Conservation (phyloP, 2,329 filamentous ascomycete species). For the Ophidiomyces ophidiicola region DNA sequence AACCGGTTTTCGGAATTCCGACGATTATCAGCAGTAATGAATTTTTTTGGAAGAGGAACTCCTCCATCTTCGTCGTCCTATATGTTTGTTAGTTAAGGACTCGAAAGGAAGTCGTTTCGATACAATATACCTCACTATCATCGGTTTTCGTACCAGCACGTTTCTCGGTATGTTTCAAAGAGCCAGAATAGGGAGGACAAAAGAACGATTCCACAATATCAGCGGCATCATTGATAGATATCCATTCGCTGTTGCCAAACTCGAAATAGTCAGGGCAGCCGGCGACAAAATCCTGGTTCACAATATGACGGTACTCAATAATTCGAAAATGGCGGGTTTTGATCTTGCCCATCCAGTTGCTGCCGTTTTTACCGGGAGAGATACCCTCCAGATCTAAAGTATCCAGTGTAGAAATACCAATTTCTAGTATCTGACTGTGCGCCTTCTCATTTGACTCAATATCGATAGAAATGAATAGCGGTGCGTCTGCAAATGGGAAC, state of each 20-base stretch:
- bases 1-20: conserved; percentile 8
- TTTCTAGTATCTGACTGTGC: conserved; percentile 60
- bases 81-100: neutral
- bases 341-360: conserved; percentile 57
- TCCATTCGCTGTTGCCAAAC: conserved; percentile 48
- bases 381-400: conserved; percentile 46
- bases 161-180: conserved; percentile 6
- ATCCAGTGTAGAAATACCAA: conserved; percentile 74
- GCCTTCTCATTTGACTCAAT: conserved; percentile 66
- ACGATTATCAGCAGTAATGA: neutral
- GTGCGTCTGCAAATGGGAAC: conserved; percentile 40
- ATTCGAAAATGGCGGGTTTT: conserved; percentile 65
- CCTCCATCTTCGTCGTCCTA: conserved; percentile 9
- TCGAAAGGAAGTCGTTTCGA: neutral
- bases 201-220: conserved; percentile 44
- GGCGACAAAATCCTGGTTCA: conserved; percentile 55
- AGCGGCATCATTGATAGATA: conserved; percentile 37
- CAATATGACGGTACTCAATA: conserved; percentile 51
- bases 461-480: conserved; percentile 68
- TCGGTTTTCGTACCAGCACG: neutral
- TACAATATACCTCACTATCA: conserved; percentile 4
- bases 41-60: neutral
- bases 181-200: conserved; percentile 41
- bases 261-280: conserved; percentile 72
- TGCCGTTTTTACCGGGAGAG: conserved; percentile 49